Evolutionary conservation across 148 eudicot species (phyloP).

Genomic region (Rhododendron griersonianum): DNA sequence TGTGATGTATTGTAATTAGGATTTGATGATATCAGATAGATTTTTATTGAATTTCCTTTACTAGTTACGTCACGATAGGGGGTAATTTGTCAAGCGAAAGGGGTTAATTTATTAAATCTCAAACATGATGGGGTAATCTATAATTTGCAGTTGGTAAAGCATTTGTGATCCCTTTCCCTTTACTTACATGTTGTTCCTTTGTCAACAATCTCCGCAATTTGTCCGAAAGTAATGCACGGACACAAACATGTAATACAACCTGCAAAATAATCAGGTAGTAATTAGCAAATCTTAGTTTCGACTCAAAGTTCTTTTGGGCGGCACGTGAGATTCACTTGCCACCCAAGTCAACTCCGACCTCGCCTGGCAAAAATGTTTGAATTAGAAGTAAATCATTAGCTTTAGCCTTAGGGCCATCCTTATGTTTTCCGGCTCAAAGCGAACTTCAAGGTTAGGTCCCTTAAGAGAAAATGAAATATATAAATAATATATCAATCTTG

Average conservation of each 20-base stretch:
- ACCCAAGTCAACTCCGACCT: neutral
- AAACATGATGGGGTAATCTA: no score
- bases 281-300: neutral
- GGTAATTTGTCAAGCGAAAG: no score
- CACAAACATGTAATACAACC: constrained; percentile 2
- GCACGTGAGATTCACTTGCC: neutral
- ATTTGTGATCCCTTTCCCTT: no score
- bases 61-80: no score
- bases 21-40: no score
- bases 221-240: constrained; percentile 16
- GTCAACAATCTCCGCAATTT: constrained; percentile 8
- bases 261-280: neutral
- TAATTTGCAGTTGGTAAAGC: no score
- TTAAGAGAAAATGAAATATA: neutral
- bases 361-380: neutral
- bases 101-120: no score
- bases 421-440: no score
- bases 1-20: no score
- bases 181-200: neutral
- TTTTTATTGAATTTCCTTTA: no score
- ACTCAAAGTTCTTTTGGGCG: neutral
- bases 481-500: neutral
- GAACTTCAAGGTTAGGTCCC: neutral
- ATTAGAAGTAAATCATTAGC: no score
- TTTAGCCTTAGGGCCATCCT: no score